Evolutionary conservation across 2,329 filamentous ascomycete genomes (phyloP).

Genomic region (Fusarium lyarnte): DNA sequence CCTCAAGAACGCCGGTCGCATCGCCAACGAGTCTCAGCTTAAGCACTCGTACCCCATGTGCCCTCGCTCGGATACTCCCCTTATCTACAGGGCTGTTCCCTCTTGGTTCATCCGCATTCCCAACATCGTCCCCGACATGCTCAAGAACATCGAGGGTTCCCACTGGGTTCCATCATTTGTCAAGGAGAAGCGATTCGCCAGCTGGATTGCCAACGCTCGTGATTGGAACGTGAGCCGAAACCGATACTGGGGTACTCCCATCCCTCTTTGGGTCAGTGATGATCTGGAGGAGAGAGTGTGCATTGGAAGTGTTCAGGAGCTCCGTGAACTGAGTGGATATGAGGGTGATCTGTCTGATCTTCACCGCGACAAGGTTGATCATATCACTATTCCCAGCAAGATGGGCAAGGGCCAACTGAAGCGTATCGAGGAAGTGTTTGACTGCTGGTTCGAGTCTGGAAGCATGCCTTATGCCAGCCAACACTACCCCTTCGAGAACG

Average conservation of each 20-base stretch:
- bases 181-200: slow-evolving; percentile 89
- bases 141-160: slow-evolving; percentile 88
- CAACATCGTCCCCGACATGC: slow-evolving; percentile 84
- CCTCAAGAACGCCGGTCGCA: slow-evolving; percentile 77
- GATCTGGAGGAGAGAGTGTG: slow-evolving; percentile 89
- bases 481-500: slow-evolving; percentile 93
- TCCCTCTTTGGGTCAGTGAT: slow-evolving; percentile 91
- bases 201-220: slow-evolving; percentile 89
- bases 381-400: slow-evolving; percentile 93
- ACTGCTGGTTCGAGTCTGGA: slow-evolving; percentile 97
- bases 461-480: slow-evolving; percentile 94
- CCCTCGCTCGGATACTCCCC: slow-evolving; percentile 91
- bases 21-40: slow-evolving; percentile 87
- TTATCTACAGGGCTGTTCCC: slow-evolving; percentile 91
- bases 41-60: slow-evolving; percentile 95
- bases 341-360: slow-evolving; percentile 84
- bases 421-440: slow-evolving; percentile 88
- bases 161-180: slow-evolving; percentile 93
- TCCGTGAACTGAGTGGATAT: slow-evolving; percentile 88
- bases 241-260: slow-evolving; percentile 93
- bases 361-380: slow-evolving; percentile 91
- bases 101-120: slow-evolving; percentile 95
- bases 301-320: slow-evolving; percentile 83
- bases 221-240: slow-evolving; percentile 97
- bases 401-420: slow-evolving; percentile 84